Base-by-base conservation (phyloP, 2,329 filamentous ascomycete species). In the Neocatenulostroma microsporum region DNA sequence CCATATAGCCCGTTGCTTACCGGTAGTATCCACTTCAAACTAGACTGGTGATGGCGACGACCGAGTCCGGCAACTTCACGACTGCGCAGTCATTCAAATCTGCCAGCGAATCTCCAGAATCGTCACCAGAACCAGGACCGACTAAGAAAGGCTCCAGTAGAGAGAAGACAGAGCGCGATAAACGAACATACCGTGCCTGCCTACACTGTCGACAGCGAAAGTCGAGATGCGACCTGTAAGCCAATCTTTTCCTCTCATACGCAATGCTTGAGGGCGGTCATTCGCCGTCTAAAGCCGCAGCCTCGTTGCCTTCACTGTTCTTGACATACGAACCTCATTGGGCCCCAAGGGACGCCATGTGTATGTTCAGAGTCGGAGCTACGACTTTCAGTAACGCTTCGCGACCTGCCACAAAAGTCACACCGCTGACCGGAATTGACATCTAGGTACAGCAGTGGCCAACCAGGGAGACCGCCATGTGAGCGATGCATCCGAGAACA, bases 401-500 rank as follows among this genome's bases (percentile, higher is more conserved):
- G n/a, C n/a, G n/a, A n/a, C n/a, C n/a, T n/a, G n/a, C n/a, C n/a
- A n/a, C n/a, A n/a, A n/a, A n/a, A n/a, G n/a, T n/a, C n/a, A n/a
- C n/a, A n/a, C n/a, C n/a, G n/a, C n/a, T n/a, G n/a, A n/a, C n/a
- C n/a, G n/a, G n/a, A n/a, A n/a, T n/a, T 31, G 33, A 30, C n/a
- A n/a, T 30, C 25, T 35, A 55, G 53, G 31, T 55, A 56, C 41
- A 52, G 48, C 31, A 56, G 51, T 30, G 53, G 52, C 23, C 49
- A 54, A 26, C 52, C 51, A 6, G 52, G 49, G 4, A 42, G 50
- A 15, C 54, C 54, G 12, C 54, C 53, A n/a, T 57, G 54, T 35
- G 54, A 57, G 37, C 38, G 54, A 37, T 57, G 54, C 39, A 56
- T 57, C 24, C 42, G 54, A 12, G 54, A 57, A 30, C 53, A 57